A percentile compares a stretch with the other conserved stretches of the same genome.
phyloP scores from a whole-genome alignment of 495 filamentous ascomycete genomes.

The Rhypophila decipiens region DNA sequence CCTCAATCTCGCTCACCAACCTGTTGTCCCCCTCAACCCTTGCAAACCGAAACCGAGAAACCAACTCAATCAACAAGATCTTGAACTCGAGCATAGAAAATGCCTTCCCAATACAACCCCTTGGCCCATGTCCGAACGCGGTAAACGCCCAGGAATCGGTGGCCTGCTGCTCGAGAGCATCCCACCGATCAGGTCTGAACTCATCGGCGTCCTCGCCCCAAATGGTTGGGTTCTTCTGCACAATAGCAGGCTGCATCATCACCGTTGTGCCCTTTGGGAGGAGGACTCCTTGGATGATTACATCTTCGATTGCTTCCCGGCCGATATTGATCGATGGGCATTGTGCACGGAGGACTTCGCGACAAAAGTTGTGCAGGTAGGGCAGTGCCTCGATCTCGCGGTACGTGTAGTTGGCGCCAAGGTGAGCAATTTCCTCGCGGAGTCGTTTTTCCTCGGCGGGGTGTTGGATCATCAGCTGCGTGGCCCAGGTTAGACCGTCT shows the following conservation, averaged over 20 bases:
- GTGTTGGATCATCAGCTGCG: slow-evolving; percentile 12
- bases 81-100: slow-evolving; percentile 8
- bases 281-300: slow-evolving; percentile 19
- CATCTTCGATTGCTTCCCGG: slow-evolving; percentile 16
- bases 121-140: slow-evolving; percentile 4
- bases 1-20: not conserved
- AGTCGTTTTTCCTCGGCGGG: slow-evolving; percentile 18
- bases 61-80: slow-evolving; percentile 4
- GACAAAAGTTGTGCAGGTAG: slow-evolving; percentile 33
- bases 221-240: slow-evolving; percentile 20
- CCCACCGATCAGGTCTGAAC: slow-evolving; percentile 34
- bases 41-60: slow-evolving; percentile 3
- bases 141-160: not conserved
- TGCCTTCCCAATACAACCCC: slow-evolving; percentile 4
- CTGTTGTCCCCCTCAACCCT: not conserved
- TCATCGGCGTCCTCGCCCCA: slow-evolving; percentile 25
- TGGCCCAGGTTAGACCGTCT: slow-evolving; percentile 13
- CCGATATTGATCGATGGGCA: slow-evolving; percentile 25
- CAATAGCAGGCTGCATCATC: slow-evolving; percentile 18
- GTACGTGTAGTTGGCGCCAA: slow-evolving; percentile 21
- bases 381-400: slow-evolving; percentile 27
- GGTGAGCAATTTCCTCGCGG: slow-evolving; percentile 21
- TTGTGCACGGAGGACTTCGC: slow-evolving; percentile 34
- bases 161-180: not conserved
- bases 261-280: slow-evolving; percentile 28